A percentile compares a stretch with the other conserved stretches of the same genome.
Evolutionary conservation across 495 filamentous ascomycete genomes (phyloP).

Genomic region (Podospora pseudoanserina): DNA sequence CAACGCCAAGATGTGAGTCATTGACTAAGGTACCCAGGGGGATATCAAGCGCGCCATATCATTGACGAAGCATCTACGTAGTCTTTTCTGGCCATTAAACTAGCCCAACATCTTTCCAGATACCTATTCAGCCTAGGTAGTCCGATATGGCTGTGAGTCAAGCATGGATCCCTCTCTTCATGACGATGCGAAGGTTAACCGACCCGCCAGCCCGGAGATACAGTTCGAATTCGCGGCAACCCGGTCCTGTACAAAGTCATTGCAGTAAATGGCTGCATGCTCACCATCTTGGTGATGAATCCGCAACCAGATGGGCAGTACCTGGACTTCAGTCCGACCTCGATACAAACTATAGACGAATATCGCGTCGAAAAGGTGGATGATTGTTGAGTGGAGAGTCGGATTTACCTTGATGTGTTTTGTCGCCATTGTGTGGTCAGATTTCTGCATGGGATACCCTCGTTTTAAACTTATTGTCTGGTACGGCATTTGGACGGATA

Average conservation of each 20-base stretch:
- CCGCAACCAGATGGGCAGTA: slow-evolving; percentile 28
- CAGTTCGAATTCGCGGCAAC: slow-evolving; percentile 22
- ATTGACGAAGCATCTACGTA: not conserved
- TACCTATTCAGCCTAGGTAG: not conserved
- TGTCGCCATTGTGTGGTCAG: not conserved
- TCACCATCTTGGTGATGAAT: slow-evolving; percentile 29
- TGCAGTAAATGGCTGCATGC: slow-evolving; percentile 20
- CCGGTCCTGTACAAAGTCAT: slow-evolving; percentile 27
- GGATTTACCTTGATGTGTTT: not conserved
- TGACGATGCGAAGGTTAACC: not conserved
- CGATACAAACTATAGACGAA: slow-evolving; percentile 26
- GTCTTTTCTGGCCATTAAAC: not conserved
- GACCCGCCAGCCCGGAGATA: slow-evolving; percentile 19
- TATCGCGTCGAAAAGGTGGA: slow-evolving; percentile 24
- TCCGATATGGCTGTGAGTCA: not conserved
- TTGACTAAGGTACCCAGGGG: not conserved
- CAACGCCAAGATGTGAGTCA: slow-evolving; percentile 2
- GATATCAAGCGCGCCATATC: not conserved
- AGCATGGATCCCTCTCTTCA: not conserved
- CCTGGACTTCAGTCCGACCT: slow-evolving; percentile 17
- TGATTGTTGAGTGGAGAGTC: slow-evolving; percentile 4
- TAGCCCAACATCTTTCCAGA: not conserved
- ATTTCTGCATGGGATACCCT: slow-evolving; percentile 6
- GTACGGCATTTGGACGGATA: not conserved
- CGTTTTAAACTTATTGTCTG: not conserved